phyloP scores from a whole-genome alignment of 805 yeast genomes.

The Barnettozyma salicaria region DNA sequence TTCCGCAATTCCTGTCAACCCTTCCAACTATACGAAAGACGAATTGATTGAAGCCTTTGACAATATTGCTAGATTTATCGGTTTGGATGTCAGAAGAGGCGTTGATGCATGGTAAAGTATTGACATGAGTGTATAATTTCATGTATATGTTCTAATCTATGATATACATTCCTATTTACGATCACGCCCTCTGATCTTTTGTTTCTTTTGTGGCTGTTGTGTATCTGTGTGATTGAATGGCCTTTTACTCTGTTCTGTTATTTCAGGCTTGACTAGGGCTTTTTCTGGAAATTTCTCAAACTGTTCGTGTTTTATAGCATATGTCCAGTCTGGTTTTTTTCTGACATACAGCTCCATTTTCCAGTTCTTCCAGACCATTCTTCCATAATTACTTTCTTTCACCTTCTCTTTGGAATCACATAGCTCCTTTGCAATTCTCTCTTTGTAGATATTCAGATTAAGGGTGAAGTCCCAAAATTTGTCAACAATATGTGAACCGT shows the following conservation, averaged over 20 bases:
- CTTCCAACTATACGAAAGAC: slow-evolving; percentile 34
- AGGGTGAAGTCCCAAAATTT: slow-evolving; percentile 74
- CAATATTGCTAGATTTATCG: slow-evolving; percentile 63
- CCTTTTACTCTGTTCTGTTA: slow-evolving; percentile 16
- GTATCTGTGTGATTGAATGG: too few species aligned
- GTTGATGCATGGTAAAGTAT: slow-evolving; percentile 42
- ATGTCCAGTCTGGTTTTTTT: slow-evolving; percentile 80
- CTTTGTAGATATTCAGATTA: slow-evolving; percentile 77
- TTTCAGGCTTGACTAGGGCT: slow-evolving; percentile 22
- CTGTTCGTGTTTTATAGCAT: slow-evolving; percentile 48
- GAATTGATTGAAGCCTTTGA: slow-evolving; percentile 51
- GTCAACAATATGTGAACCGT: slow-evolving; percentile 89
- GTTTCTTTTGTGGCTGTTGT: slow-evolving; percentile 15
- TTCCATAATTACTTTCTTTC: slow-evolving; percentile 83
- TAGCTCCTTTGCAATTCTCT: slow-evolving; percentile 71
- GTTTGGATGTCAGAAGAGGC: slow-evolving; percentile 51
- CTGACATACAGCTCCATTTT: slow-evolving; percentile 70
- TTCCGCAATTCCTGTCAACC: slow-evolving; percentile 26
- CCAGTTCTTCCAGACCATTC: slow-evolving; percentile 95
- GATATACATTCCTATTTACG: slow-evolving; percentile 14
- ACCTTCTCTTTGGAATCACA: slow-evolving; percentile 54
- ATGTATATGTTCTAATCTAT: background rate
- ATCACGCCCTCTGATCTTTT: slow-evolving; percentile 26
- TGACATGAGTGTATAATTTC: background rate
- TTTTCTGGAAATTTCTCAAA: slow-evolving; percentile 34